Conservation (phyloP, 495 filamentous ascomycete genomes). For the Hyaloscypha hepaticicola region DNA sequence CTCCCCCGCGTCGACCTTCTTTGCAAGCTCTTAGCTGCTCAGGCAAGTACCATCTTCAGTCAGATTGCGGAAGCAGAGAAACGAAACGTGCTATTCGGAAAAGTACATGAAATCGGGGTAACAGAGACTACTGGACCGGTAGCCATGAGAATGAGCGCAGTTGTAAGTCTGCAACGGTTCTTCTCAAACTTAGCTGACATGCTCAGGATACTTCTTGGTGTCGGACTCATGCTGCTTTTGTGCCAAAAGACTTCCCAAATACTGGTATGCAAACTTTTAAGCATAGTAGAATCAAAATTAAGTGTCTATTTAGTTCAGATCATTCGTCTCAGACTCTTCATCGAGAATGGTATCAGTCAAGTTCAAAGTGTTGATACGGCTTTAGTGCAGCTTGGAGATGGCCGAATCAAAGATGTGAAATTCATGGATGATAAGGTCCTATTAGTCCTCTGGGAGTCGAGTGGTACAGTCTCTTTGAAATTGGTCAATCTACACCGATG, state of each 20-base stretch:
- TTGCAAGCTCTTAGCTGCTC: constrained; percentile 41
- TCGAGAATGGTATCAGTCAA: constrained; percentile 46
- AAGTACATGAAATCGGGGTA: constrained; percentile 38
- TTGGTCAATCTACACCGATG: neutral
- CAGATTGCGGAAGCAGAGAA: constrained; percentile 56
- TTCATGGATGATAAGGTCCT: constrained; percentile 45
- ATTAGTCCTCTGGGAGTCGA: constrained; percentile 42
- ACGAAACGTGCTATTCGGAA: constrained; percentile 52
- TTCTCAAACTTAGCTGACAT: neutral
- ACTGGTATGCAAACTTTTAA: neutral
- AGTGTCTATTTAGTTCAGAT: constrained; percentile 43
- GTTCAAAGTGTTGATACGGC: constrained; percentile 33
- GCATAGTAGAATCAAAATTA: neutral
- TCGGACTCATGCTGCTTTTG: constrained; percentile 39
- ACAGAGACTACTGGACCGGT: constrained; percentile 34
- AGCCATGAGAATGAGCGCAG: constrained; percentile 31
- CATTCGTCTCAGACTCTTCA: constrained; percentile 39
- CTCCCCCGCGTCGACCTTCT: constrained; percentile 46
- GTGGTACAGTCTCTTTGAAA: constrained; percentile 34
- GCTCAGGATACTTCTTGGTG: constrained; percentile 34
- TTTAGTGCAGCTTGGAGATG: constrained; percentile 40
- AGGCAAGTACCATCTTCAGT: constrained; percentile 43
- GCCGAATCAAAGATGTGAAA: constrained; percentile 47
- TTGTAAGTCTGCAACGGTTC: constrained; percentile 9
- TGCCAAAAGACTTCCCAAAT: constrained; percentile 22